These are phyloP conservation scores for Saturnispora halmiae DNA, from an alignment of 805 yeast species.

Conservation along the genomic window DNA sequence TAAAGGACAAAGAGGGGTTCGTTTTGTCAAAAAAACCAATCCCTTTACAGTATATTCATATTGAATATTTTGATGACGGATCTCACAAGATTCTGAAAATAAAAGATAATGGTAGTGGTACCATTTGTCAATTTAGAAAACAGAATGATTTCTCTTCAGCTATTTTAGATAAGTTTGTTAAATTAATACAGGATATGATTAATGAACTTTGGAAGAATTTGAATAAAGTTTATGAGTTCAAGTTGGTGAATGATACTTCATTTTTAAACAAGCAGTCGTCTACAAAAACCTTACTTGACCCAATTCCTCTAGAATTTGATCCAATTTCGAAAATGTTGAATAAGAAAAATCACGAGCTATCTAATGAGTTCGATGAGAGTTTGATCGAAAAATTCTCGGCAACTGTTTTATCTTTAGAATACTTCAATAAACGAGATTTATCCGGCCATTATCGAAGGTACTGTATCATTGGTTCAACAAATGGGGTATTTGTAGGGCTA, in stretches of 20 bases:
- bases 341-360: background rate
- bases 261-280: no score
- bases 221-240: constrained; percentile 9
- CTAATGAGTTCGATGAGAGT: constrained; percentile 1
- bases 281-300: constrained; percentile 16
- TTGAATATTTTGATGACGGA: constrained; percentile 15
- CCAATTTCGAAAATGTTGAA: background rate
- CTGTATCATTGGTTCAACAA: constrained; percentile 48
- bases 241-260: constrained; percentile 10
- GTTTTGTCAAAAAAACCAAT: constrained; percentile 22
- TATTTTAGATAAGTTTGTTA: constrained; percentile 20
- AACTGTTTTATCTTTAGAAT: constrained; percentile 12
- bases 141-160: constrained; percentile 19
- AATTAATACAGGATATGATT: constrained; percentile 17
- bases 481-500: constrained; percentile 54
- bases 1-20: constrained; percentile 17
- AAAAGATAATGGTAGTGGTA: constrained; percentile 20
- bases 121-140: constrained; percentile 15
- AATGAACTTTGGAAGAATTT: constrained; percentile 16
- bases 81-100: constrained; percentile 17
- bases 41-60: constrained; percentile 23
- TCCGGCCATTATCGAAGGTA: constrained; percentile 22
- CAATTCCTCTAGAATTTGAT: constrained; percentile 6
- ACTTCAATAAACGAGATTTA: constrained; percentile 7
- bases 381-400: constrained; percentile 4